Base-by-base conservation (phyloP, 148 eudicot genomes). In the Rhododendron griersonianum region DNA sequence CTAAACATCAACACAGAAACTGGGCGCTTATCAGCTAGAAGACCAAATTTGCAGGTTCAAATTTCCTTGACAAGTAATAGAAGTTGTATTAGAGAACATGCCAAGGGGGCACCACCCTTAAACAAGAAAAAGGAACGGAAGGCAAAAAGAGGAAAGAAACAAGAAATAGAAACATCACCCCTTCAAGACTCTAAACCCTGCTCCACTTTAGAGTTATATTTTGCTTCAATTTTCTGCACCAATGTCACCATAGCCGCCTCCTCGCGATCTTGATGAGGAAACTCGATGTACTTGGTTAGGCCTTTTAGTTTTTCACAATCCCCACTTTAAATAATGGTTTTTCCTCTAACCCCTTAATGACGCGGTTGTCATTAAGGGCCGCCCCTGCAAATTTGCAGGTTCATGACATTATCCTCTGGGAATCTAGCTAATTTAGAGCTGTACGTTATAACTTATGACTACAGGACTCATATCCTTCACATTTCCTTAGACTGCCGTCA, bases 1-100 rank as follows among this genome's bases (percentile, higher is more conserved):
- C 88, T 98, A 82, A 98, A 98, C 90, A 95, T 98, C 81, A 98
- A 98, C 88, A 98, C 99, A 25, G 99, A 98, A 91, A 98, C 99
- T 61, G 98, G 99, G 73, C 94, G 99, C 57, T 85, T 98, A 76
- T 98, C 99, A 89, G 99, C 99, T 81, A 93, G 99, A 86, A 93
- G 99, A 87, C 99, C 99, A 65, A 98, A 95, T 94, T 88, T 98
- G 87, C 99, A 98, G 98, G 98, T 92, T 84, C 37, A 15, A 33
- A 25, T 69, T 69, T 69, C 33, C 75, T 69, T 28, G 18, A 69
- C 37, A 69, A 28, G 5, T 69, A 0, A 69, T 69, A 5, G 6
- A 69, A 28, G 37, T 69, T 69, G 5, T 69, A 69, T 69, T 69
- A 28, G 37, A 69, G 75, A 30, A 69, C 18, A 28, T 69, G 75